Base-by-base conservation (phyloP, 2,329 filamentous ascomycete species). In the Coniella vitis region DNA sequence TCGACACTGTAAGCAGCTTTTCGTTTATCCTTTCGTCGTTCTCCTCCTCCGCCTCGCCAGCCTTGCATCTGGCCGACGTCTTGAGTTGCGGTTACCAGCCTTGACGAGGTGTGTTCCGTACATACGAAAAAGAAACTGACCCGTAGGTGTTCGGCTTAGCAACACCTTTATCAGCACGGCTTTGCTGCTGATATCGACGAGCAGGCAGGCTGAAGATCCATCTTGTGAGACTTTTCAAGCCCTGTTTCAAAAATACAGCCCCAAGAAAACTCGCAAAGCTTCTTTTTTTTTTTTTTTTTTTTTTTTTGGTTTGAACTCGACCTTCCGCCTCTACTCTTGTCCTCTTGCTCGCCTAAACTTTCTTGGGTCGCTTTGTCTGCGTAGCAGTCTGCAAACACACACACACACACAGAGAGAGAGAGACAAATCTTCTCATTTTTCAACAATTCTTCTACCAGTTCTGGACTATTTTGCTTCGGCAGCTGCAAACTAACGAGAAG, bases 401-500 rank as follows among this genome's bases (percentile, higher is more conserved):
- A n/a, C n/a, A n/a, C n/a, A n/a, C n/a, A n/a, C n/a, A n/a, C n/a
- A n/a, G n/a, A n/a, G n/a, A n/a, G n/a, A n/a, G n/a, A n/a, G n/a
- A n/a, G n/a, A n/a, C n/a, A n/a, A n/a, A n/a, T n/a, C n/a, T n/a
- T n/a, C n/a, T n/a, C n/a, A n/a, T n/a, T n/a, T n/a, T n/a, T n/a
- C n/a, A n/a, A n/a, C n/a, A n/a, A n/a, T n/a, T n/a, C n/a, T n/a
- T n/a, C n/a, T 29, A 29, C 25, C 10, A 5, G 25, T 29, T 29
- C 25, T 29, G 5, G 25, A 10, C 40, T 51, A 45, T 48, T 47
- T 39, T 52, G 51, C 57, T n/a, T 50, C 43, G 35, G 38, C 35
- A 29, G 59, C 63, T 65, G 64, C 64, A 5, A 63, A 60, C 58
- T 61, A 57, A 59, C 58, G 62, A 63, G 60, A 57, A 62, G 61